These are phyloP conservation scores for Diaporthe longicolla DNA, from an alignment of 2,329 filamentous ascomycete species.

Conservation along the genomic window DNA sequence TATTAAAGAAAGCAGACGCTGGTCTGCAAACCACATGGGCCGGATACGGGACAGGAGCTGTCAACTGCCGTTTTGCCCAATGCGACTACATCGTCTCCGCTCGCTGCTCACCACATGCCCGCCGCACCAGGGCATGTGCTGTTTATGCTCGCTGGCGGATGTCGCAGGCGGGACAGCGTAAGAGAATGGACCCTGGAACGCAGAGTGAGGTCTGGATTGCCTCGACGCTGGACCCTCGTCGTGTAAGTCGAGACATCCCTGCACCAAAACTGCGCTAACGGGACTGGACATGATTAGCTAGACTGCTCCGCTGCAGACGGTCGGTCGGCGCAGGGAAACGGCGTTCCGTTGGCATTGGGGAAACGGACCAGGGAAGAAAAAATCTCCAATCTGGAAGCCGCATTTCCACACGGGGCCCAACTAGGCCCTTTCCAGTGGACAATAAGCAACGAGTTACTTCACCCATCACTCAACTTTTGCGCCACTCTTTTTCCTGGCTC, in stretches of 20 bases:
- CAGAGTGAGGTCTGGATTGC: slow-evolving; percentile 4
- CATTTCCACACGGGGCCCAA: slow-evolving; percentile 32
- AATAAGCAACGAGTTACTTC: slow-evolving; percentile 10
- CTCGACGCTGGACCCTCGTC: slow-evolving; percentile 10
- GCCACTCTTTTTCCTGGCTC: slow-evolving; percentile 1
- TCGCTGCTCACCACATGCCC: background rate
- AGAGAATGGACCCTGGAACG: slow-evolving; percentile 21
- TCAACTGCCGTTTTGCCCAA: background rate
- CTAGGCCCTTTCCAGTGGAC: slow-evolving; percentile 20
- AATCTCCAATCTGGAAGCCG: slow-evolving; percentile 35
- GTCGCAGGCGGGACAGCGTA: background rate
- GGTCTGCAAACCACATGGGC: slow-evolving; percentile 13
- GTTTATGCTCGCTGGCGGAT: background rate
- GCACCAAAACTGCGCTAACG: slow-evolving; percentile 22
- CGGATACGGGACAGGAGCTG: background rate
- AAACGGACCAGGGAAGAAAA: slow-evolving; percentile 27
- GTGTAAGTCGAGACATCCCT: slow-evolving; percentile 25
- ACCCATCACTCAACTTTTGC: background rate
- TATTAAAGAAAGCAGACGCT: background rate
- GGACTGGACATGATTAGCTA: background rate
- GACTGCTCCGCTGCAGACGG: background rate
- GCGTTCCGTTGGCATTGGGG: slow-evolving; percentile 11
- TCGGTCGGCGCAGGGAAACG: slow-evolving; percentile 31
- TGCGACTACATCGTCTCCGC: background rate
- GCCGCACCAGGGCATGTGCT: background rate